phyloP scores from a whole-genome alignment of 345 rosid species.

The Adansonia digitata region DNA sequence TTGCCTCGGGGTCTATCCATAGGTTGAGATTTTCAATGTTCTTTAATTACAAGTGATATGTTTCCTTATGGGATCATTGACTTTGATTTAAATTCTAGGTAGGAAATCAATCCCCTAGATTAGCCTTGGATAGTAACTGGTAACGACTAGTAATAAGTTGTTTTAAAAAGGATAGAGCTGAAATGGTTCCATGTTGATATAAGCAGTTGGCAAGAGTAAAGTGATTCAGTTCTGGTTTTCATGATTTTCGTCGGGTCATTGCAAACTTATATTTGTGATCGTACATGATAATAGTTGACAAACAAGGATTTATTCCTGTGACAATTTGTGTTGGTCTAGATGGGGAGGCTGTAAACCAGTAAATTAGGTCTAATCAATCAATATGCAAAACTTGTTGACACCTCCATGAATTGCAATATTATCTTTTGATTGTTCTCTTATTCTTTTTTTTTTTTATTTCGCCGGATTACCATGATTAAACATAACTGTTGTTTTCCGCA shows the following conservation, averaged over 20 bases:
- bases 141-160: neutral
- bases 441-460: too few species aligned
- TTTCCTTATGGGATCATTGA: neutral
- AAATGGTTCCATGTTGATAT: neutral
- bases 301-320: too few species aligned
- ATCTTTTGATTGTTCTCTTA: neutral
- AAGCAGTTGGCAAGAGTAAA: neutral
- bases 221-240: neutral
- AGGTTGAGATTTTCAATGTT: neutral
- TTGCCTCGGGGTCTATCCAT: neutral
- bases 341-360: neutral
- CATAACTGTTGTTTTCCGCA: conserved; percentile 21
- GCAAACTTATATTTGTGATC: neutral
- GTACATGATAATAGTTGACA: neutral
- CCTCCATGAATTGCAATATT: neutral
- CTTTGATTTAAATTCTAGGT: neutral
- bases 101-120: neutral
- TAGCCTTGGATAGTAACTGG: neutral
- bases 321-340: too few species aligned
- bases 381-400: too few species aligned
- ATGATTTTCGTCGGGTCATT: neutral
- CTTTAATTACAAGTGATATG: neutral
- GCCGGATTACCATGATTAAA: neutral
- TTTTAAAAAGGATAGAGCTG: neutral
- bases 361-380: neutral